A percentile compares a stretch with the other conserved stretches of the same genome.
phyloP scores from a whole-genome alignment of 139 green algal species.

The Coelastrella sp. region DNA sequence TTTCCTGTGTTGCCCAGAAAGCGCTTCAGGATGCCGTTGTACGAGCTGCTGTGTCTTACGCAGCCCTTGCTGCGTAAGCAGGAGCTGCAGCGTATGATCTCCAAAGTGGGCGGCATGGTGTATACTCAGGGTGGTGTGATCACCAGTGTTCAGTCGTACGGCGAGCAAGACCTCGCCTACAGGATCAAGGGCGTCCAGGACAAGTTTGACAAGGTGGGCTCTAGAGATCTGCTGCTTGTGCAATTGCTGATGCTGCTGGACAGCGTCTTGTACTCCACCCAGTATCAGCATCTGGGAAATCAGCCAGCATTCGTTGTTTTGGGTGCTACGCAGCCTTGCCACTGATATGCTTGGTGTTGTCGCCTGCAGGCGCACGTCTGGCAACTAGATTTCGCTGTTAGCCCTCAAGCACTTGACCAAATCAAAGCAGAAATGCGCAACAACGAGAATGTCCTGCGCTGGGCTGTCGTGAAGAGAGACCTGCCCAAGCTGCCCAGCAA shows the following conservation, averaged over 20 bases:
- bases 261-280: not conserved
- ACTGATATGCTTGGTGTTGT: not conserved
- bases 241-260: not conserved
- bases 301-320: too few relatives aligned
- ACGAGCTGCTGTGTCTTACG: conserved; percentile 86
- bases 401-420: conserved; percentile 55
- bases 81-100: conserved; percentile 65
- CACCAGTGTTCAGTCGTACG: conserved; percentile 78
- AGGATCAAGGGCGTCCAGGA: conserved; percentile 70
- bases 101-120: conserved; percentile 63
- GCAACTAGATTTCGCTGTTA: conserved; percentile 83
- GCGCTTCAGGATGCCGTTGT: conserved; percentile 79
- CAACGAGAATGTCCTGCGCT: conserved; percentile 80
- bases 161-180: conserved; percentile 82
- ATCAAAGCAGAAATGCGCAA: conserved; percentile 77
- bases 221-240: not conserved
- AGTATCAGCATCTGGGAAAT: too few relatives aligned
- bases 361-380: conserved; percentile 78
- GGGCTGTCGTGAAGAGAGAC: conserved; percentile 72
- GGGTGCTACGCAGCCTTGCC: not conserved
- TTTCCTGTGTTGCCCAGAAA: not conserved
- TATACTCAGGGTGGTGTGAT: conserved; percentile 78
- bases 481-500: conserved; percentile 42
- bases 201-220: conserved; percentile 70
- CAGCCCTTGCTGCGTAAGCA: conserved; percentile 60